Conservation (phyloP, 768 basidiomycete species). For the Lyophyllum shimeji region DNA sequence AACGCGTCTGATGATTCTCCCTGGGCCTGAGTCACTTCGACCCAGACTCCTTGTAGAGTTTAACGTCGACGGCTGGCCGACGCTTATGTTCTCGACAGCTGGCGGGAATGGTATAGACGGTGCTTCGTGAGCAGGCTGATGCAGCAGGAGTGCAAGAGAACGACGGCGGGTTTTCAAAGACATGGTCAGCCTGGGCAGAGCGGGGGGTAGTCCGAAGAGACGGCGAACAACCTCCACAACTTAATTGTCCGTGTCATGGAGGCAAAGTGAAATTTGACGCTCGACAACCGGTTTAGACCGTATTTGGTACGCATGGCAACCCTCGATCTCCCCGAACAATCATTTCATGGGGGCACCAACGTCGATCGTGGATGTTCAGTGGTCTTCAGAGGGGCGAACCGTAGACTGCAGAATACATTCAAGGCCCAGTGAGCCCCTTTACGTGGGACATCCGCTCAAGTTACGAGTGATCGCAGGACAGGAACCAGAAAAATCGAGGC, state of each 20-base stretch:
- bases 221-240: not conserved
- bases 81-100: constrained; percentile 17
- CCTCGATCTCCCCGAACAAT: constrained; percentile 4
- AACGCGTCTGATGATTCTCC: constrained; percentile 23
- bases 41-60: not conserved
- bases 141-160: constrained; percentile 8
- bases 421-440: not conserved
- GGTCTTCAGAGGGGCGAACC: not conserved
- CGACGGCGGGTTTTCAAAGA: constrained; percentile 18
- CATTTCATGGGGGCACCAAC: not conserved
- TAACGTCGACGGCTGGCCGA: constrained; percentile 5
- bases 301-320: constrained; percentile 19
- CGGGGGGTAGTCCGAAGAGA: not conserved
- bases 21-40: constrained; percentile 9
- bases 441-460: not conserved
- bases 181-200: constrained; percentile 9
- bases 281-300: constrained; percentile 14
- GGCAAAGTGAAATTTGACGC: constrained; percentile 11
- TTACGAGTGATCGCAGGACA: not conserved
- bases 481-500: not conserved
- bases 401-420: not conserved
- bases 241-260: not conserved
- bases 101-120: constrained; percentile 16
- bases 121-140: constrained; percentile 3
- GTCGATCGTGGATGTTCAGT: not conserved